Evolutionary conservation across 345 rosid species (phyloP).

Genomic region (Salix dunnii): DNA sequence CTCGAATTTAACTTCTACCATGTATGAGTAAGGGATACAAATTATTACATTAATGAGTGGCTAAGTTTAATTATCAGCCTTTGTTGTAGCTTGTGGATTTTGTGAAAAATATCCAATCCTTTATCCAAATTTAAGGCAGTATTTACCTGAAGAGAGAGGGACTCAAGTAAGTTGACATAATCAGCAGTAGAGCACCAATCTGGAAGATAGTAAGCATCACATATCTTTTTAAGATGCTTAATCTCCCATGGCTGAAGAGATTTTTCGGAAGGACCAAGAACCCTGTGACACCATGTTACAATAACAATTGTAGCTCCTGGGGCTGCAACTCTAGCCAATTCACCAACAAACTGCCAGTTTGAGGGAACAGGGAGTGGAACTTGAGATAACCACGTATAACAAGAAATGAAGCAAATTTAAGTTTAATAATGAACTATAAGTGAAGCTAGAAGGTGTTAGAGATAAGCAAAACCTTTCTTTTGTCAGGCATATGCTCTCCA

Average conservation of each 20-base stretch:
- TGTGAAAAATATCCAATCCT: no score
- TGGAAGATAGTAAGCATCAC: constrained; percentile 73
- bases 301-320: constrained; percentile 76
- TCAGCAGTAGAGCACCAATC: constrained; percentile 84
- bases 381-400: background rate
- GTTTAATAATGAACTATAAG: background rate
- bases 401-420: background rate
- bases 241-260: constrained; percentile 70
- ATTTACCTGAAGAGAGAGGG: constrained; percentile 54
- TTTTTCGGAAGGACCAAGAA: constrained; percentile 59
- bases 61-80: no score
- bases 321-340: constrained; percentile 77
- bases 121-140: background rate
- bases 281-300: constrained; percentile 93
- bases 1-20: no score
- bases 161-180: constrained; percentile 59
- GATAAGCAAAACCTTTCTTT: constrained; percentile 47
- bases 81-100: no score
- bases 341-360: constrained; percentile 62
- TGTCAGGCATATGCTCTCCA: constrained; percentile 95
- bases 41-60: no score
- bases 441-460: background rate
- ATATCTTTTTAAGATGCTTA: constrained; percentile 53
- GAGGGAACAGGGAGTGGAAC: background rate
- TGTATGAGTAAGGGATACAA: no score